Evolutionary conservation across 1,284 basidiomycete genomes (phyloP), one percentile per base, ranked within the genome.

Genomic region (Cryptococcus sp.): DNA sequence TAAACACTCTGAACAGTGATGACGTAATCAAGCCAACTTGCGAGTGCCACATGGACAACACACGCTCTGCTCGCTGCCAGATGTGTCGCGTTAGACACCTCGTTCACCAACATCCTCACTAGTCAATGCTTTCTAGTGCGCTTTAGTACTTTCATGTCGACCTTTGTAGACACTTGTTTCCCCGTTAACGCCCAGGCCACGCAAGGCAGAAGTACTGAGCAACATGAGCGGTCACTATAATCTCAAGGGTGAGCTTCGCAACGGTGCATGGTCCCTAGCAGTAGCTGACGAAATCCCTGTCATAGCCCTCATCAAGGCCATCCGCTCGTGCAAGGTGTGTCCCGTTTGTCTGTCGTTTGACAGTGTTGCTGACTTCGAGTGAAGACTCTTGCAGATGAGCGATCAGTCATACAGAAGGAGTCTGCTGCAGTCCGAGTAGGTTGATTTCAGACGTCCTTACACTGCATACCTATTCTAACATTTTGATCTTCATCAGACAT

Each of bases 381-480:
- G 61, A 74, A 99, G 91, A 99, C 96, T 50, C 87, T 98, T 50
- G 96, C 96, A 62, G 96, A 99, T 82, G 96, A 99, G 80, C 89
- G 96, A 54, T 86, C 89, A 48, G 87, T 99, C 67, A 97, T 99
- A 72, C 92, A 97, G 77, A 95, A 98, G 78, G 96, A 99, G 81
- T 95, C 92, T 1, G 96, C 96, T 6, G 92, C 94, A 20, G 97
- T 99, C 69, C 86, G 96, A 59, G 75, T 77, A 46, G 38, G 75
- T 67, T 19, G 29, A 4, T 17, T 16, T 20, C 17, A 20, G 34
- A 15, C 16, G 22, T 25, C 17, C 53, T 19, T 44, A 23, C 39
- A 10, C 8, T 6, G 17, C n/a, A 39, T 20, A 3, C 16, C 23
- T 16, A n/a, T 10, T 7, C 43, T 50, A 19, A 55, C 26, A 8